Base-by-base conservation (phyloP, 1,284 basidiomycete genomes). In the Cystobasidium sp. region DNA sequence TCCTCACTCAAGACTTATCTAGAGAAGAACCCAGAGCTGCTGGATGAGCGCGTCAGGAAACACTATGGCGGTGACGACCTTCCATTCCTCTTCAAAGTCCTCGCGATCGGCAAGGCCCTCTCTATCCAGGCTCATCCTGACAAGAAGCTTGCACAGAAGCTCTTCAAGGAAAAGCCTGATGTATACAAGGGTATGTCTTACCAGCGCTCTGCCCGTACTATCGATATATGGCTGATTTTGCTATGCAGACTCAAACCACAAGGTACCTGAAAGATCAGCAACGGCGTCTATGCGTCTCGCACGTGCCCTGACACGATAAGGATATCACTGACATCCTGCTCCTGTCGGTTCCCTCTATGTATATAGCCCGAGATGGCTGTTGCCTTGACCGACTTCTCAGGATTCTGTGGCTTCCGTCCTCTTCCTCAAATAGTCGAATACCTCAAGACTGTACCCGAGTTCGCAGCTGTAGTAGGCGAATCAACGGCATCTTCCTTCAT, bases 51-150 rank as follows among this genome's bases (percentile, higher is more conserved):
- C n/a, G 87, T 95, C 69, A 80, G 86, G 12, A 84, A 84, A 58
- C 88, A 89, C 77, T 90, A 89, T 80, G 83, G 83, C 22, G 79
- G 62, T 24, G 84, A 88, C 68, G 90, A 92, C 79, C 85, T 97
- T 10, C 94, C 94, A 0, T 97, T 96, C 84, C 84, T 97, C 70
- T 93, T 97, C 87, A 97, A 97, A 82, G 89, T 96, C 18, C 88
- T 99, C 51, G 91, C 92, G 18, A 96, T 99, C 78, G 88, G 90
- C 79, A 97, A 97, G 82, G 94, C 96, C 0, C 85, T 99, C 75
- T 95, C 92, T 80, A 97, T 99, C 72, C 96, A 99, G 84, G 93
- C 93, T 6, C 97, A 99, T 83, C 97, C 97, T 6, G 92, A 98
- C 84, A 97, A 97, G 86, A 81, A 84, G 79, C 90, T 93, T 18